Evolutionary conservation across 306 rosid genomes (phyloP).

Genomic region (Cucumis cinereus): DNA sequence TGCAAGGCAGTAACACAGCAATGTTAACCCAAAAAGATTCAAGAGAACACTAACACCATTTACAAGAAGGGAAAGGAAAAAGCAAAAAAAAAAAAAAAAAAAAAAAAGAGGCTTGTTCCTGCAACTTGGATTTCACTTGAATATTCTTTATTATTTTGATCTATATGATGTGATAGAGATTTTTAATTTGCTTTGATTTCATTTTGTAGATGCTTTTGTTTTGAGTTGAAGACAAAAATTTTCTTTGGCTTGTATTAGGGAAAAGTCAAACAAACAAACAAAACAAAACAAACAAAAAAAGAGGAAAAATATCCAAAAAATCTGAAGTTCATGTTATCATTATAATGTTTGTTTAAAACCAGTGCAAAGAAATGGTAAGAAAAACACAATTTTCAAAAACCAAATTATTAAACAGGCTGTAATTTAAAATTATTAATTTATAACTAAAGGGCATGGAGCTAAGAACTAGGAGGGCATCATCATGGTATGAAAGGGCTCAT

Average conservation of each 20-base stretch:
- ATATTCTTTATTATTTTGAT: not conserved
- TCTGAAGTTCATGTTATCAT: not conserved
- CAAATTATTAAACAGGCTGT: no score
- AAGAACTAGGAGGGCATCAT: not conserved
- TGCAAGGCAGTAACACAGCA: not conserved
- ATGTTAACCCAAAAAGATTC: not conserved
- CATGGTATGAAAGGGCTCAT: not conserved
- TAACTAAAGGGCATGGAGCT: not conserved
- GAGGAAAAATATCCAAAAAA: not conserved
- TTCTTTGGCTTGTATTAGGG: not conserved
- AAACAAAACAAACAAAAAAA: no score
- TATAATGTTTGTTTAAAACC: not conserved
- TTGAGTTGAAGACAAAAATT: not conserved
- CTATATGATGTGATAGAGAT: not conserved
- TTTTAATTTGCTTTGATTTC: not conserved
- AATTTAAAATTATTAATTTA: not conserved
- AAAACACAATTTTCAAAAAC: no score
- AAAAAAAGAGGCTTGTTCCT: not conserved
- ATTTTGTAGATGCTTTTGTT: not conserved
- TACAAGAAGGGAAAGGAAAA: no score
- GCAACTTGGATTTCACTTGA: not conserved
- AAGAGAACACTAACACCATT: not conserved
- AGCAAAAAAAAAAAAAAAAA: not conserved
- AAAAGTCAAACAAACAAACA: no score
- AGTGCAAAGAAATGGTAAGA: no score